These are phyloP conservation scores for Macrolepiota dolichaula DNA, from an alignment of 768 basidiomycete species.

Conservation along the genomic window DNA sequence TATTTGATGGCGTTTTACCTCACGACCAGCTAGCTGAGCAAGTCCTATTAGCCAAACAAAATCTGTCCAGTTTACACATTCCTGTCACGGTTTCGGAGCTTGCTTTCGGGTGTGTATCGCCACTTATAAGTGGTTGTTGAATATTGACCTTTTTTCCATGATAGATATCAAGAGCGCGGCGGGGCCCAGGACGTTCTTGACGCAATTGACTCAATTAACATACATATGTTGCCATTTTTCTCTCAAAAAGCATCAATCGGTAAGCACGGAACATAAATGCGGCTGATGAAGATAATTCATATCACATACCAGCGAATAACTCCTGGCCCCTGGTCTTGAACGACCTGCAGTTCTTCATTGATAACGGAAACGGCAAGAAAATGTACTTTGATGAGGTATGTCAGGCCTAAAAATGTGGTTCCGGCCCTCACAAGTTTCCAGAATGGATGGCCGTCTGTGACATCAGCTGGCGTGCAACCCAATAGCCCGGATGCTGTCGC, in stretches of 20 bases:
- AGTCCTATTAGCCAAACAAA: slow-evolving; percentile 39
- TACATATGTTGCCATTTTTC: slow-evolving; percentile 62
- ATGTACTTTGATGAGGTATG: slow-evolving; percentile 59
- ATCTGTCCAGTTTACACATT: slow-evolving; percentile 43
- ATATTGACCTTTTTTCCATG: neutral
- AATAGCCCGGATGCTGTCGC: slow-evolving; percentile 50
- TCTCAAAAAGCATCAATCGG: slow-evolving; percentile 43
- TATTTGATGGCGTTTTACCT: slow-evolving; percentile 46
- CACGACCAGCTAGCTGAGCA: slow-evolving; percentile 40
- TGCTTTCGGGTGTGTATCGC: slow-evolving; percentile 35
- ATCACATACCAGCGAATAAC: slow-evolving; percentile 27
- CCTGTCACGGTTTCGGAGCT: slow-evolving; percentile 56
- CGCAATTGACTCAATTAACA: slow-evolving; percentile 50
- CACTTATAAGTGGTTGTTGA: neutral
- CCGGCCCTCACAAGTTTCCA: slow-evolving; percentile 16
- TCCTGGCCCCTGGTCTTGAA: slow-evolving; percentile 50
- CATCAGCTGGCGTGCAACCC: slow-evolving; percentile 48
- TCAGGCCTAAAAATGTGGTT: neutral
- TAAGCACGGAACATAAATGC: slow-evolving; percentile 9
- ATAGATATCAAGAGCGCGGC: slow-evolving; percentile 37
- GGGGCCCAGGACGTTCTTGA: slow-evolving; percentile 50
- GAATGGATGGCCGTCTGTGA: slow-evolving; percentile 67
- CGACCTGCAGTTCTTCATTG: slow-evolving; percentile 56
- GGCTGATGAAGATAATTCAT: neutral
- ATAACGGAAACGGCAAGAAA: slow-evolving; percentile 55